Percentiles rank a stretch among this genome's conserved stretches.
These are phyloP conservation scores for Fusarium neocosmosporiellum DNA, from an alignment of 2,329 filamentous ascomycete species.

Conservation along the genomic window DNA sequence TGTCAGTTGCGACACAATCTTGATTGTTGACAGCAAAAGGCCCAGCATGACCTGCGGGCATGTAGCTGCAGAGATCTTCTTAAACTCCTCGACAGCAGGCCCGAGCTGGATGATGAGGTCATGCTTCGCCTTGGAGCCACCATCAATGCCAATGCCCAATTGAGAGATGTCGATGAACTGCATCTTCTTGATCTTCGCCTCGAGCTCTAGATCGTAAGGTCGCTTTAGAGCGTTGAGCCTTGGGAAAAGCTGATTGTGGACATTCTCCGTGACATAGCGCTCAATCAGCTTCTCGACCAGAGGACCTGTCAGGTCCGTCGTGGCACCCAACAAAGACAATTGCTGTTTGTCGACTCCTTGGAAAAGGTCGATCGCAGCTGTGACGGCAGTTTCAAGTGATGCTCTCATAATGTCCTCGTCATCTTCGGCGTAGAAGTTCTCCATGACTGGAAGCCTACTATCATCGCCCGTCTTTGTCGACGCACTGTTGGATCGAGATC, in stretches of 20 bases:
- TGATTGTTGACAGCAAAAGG: constrained; percentile 81
- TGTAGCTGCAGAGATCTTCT: constrained; percentile 80
- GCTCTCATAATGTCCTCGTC: constrained; percentile 92
- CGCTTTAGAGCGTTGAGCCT: constrained; percentile 81
- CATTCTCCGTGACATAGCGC: constrained; percentile 91
- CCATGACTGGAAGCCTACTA: constrained; percentile 61
- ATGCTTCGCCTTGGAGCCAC: constrained; percentile 81
- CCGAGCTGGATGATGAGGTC: constrained; percentile 82
- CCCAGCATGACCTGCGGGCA: constrained; percentile 93
- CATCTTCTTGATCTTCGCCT: constrained; percentile 93
- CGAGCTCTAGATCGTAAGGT: constrained; percentile 86
- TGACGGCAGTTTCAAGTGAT: constrained; percentile 91
- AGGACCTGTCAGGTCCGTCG: constrained; percentile 92
- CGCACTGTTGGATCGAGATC: constrained; percentile 64
- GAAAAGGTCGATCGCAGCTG: constrained; percentile 93
- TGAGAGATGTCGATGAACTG: constrained; percentile 93
- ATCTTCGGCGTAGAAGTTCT: constrained; percentile 82
- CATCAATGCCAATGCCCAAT: constrained; percentile 87
- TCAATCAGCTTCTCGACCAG: constrained; percentile 95
- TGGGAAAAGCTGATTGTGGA: constrained; percentile 90
- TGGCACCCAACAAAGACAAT: constrained; percentile 88
- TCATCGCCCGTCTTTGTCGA: constrained; percentile 48
- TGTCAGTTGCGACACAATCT: constrained; percentile 79
- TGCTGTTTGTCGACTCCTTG: constrained; percentile 97
- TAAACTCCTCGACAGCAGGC: constrained; percentile 87